Conservation (phyloP, 768 basidiomycete genomes). For the Tephrocybe sp. region DNA sequence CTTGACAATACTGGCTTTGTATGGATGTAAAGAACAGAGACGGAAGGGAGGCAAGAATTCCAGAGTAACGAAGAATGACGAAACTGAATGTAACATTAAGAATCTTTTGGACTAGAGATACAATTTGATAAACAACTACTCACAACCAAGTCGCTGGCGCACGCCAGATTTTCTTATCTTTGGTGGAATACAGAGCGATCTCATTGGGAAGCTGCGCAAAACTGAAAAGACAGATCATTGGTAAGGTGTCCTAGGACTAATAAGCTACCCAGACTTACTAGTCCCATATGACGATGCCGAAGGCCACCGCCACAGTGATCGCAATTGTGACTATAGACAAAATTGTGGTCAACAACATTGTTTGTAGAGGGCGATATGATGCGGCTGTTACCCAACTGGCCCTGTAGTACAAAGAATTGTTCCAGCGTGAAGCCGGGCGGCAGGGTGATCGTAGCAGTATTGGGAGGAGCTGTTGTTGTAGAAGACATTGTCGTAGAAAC, state of each 20-base stretch:
- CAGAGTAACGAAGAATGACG: constrained; percentile 31
- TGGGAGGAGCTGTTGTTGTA: constrained; percentile 5
- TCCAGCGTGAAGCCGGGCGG: constrained; percentile 21
- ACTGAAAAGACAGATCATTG: constrained; percentile 12
- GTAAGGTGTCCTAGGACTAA: background rate
- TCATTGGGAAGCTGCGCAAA: constrained; percentile 28
- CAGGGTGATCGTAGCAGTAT: constrained; percentile 16
- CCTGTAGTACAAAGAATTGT: constrained; percentile 18
- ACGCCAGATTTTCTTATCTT: constrained; percentile 23
- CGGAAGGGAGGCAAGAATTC: constrained; percentile 26
- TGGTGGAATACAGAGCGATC: constrained; percentile 22
- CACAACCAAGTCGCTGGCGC: constrained; percentile 29
- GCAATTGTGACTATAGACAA: constrained; percentile 15
- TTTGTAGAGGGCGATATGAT: background rate
- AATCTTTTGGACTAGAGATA: background rate
- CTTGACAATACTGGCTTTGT: constrained; percentile 27
- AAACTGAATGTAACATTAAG: constrained; percentile 20
- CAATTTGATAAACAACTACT: constrained; percentile 7
- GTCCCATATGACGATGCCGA: constrained; percentile 31
- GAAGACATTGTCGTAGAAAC: constrained; percentile 7
- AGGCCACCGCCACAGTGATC: constrained; percentile 27
- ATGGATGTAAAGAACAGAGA: constrained; percentile 27
- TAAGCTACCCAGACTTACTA: constrained; percentile 19
- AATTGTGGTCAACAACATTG: background rate
- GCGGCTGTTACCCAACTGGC: constrained; percentile 13